Evolutionary conservation across 768 basidiomycete species (phyloP).

Genomic region (Phylloporus rhodoxanthus): DNA sequence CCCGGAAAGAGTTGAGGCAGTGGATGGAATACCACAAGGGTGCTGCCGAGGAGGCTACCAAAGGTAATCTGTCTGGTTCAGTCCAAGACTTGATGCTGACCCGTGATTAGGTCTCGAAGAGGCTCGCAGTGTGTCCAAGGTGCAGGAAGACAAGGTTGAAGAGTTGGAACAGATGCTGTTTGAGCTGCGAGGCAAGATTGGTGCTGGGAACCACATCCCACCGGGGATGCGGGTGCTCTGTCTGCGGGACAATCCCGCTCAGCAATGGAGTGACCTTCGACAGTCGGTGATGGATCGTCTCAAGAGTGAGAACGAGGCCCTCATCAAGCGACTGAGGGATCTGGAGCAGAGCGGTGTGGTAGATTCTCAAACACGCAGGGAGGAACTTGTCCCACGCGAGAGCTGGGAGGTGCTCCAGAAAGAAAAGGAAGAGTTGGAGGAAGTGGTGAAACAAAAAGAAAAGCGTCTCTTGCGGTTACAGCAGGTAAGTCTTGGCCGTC

Average conservation of each 20-base stretch:
- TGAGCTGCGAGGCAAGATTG: slow-evolving; percentile 72
- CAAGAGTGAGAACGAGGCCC: slow-evolving; percentile 76
- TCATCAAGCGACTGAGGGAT: slow-evolving; percentile 60
- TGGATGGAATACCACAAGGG: slow-evolving; percentile 36
- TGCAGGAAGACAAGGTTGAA: slow-evolving; percentile 53
- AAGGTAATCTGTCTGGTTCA: slow-evolving; percentile 31
- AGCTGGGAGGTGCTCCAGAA: slow-evolving; percentile 68
- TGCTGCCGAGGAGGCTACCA: slow-evolving; percentile 33
- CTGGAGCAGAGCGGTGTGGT: slow-evolving; percentile 43
- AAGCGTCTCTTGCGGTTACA: slow-evolving; percentile 75
- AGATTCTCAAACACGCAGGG: slow-evolving; percentile 16
- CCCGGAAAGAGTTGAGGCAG: slow-evolving; percentile 36
- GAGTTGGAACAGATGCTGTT: slow-evolving; percentile 73
- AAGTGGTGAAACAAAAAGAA: slow-evolving; percentile 67
- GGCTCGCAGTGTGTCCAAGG: slow-evolving; percentile 31
- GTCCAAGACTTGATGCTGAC: neutral
- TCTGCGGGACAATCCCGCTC: slow-evolving; percentile 75
- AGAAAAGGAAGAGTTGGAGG: slow-evolving; percentile 66
- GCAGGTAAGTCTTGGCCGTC: slow-evolving; percentile 46
- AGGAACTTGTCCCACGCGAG: slow-evolving; percentile 60
- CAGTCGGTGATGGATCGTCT: slow-evolving; percentile 71
- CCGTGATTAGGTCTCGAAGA: slow-evolving; percentile 39
- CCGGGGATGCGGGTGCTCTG: slow-evolving; percentile 65
- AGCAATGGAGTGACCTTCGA: slow-evolving; percentile 72
- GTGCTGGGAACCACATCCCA: slow-evolving; percentile 68